phyloP scores from a whole-genome alignment of 2,329 filamentous ascomycete genomes.

The Penicillium italicum region DNA sequence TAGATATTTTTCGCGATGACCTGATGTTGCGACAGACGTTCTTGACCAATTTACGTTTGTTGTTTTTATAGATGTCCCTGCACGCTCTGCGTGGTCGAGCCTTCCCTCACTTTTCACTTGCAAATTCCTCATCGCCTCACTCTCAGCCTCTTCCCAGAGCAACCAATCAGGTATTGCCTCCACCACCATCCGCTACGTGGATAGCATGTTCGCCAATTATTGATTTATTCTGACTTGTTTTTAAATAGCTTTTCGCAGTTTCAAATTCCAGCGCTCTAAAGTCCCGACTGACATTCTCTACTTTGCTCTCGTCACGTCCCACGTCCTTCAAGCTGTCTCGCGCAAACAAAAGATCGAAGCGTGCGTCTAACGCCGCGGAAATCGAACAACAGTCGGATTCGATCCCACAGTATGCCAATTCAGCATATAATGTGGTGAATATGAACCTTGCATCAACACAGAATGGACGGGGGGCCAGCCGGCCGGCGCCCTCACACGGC shows the following conservation, averaged over 20 bases:
- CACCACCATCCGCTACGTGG: not conserved
- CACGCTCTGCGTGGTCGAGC: not conserved
- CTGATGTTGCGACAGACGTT: not conserved
- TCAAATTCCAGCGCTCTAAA: not conserved
- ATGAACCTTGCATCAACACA: not conserved
- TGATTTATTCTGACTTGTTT: not conserved
- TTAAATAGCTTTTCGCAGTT: not conserved
- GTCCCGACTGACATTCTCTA: not conserved
- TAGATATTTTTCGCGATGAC: constrained; percentile 19
- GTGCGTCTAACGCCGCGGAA: constrained; percentile 7
- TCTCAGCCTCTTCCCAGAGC: not conserved
- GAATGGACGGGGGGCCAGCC: not conserved
- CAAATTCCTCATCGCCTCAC: not conserved
- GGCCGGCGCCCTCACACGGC: not conserved
- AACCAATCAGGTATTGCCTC: constrained; percentile 3
- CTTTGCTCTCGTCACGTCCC: not conserved
- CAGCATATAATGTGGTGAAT: constrained; percentile 4
- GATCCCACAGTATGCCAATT: constrained; percentile 1
- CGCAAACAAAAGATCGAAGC: constrained; percentile 14
- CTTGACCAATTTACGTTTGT: not conserved
- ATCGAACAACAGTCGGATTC: not conserved
- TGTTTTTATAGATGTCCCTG: not conserved
- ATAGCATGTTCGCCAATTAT: not conserved
- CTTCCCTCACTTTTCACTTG: not conserved
- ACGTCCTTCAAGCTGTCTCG: constrained; percentile 14